phyloP scores from a whole-genome alignment of 306 rosid genomes.

The Vigna hirtella region DNA sequence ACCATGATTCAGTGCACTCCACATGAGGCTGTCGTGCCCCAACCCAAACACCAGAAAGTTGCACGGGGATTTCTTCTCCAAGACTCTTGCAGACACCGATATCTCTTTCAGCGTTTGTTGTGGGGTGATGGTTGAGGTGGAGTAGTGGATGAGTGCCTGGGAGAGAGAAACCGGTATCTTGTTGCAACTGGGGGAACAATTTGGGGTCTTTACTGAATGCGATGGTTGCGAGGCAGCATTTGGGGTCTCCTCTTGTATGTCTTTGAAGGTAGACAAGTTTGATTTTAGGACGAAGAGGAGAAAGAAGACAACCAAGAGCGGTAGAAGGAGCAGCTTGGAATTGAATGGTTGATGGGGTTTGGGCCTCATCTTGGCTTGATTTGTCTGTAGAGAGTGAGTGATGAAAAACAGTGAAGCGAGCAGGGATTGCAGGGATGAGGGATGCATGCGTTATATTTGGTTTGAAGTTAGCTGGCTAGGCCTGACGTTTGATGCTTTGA shows the following conservation, averaged over 20 bases:
- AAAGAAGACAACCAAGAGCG: slow-evolving; percentile 51
- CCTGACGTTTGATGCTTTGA: slow-evolving; percentile 52
- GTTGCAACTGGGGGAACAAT: slow-evolving; percentile 46
- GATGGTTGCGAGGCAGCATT: not conserved
- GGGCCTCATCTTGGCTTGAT: slow-evolving; percentile 58
- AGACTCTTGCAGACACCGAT: slow-evolving; percentile 58
- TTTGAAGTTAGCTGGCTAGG: not conserved
- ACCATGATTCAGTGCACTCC: slow-evolving; percentile 71
- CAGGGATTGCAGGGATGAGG: slow-evolving; percentile 1
- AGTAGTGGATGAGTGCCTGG: slow-evolving; percentile 69
- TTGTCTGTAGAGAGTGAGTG: too few species aligned
- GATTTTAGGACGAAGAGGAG: slow-evolving; percentile 67
- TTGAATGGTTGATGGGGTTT: slow-evolving; percentile 62
- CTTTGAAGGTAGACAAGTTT: slow-evolving; percentile 42
- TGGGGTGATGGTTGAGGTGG: slow-evolving; percentile 76
- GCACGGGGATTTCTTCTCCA: slow-evolving; percentile 69
- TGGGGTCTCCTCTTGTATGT: not conserved
- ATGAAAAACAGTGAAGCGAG: too few species aligned
- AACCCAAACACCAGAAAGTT: slow-evolving; percentile 82
- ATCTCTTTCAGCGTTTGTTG: slow-evolving; percentile 81
- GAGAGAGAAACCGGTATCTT: slow-evolving; percentile 65
- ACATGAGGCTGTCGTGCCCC: slow-evolving; percentile 91
- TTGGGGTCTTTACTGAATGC: not conserved
- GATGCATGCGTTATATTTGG: slow-evolving; percentile 34
- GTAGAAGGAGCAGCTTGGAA: slow-evolving; percentile 62